phyloP scores from a whole-genome alignment of 2,329 filamentous ascomycete genomes.

The Colletotrichum graminicola region DNA sequence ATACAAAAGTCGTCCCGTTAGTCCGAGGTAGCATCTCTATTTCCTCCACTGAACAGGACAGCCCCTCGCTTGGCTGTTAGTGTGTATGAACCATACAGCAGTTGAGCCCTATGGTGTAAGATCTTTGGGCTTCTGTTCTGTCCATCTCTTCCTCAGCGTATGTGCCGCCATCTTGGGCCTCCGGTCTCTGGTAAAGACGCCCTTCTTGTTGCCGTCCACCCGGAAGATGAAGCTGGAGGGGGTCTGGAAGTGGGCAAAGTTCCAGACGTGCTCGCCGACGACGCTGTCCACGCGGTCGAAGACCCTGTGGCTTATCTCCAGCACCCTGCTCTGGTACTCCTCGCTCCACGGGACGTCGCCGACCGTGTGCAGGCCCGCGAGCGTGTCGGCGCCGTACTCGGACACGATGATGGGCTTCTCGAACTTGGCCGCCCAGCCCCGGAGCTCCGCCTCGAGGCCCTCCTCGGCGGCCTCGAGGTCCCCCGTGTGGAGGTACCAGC shows the following conservation, averaged over 20 bases:
- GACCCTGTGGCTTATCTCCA: neutral
- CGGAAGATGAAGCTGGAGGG: neutral
- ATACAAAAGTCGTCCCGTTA: neutral
- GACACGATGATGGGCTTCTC: slow-evolving; percentile 47
- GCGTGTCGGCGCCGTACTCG: slow-evolving; percentile 48
- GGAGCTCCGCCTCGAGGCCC: neutral
- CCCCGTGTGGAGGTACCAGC: neutral
- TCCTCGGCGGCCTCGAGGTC: neutral
- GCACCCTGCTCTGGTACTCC: slow-evolving; percentile 45
- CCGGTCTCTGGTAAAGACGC: neutral
- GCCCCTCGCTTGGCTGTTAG: neutral
- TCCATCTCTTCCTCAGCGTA: neutral
- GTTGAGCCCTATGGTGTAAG: neutral
- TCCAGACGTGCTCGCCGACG: neutral
- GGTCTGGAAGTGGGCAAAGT: neutral
- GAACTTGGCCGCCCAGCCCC: neutral
- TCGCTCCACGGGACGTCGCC: slow-evolving; percentile 46
- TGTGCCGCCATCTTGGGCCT: neutral
- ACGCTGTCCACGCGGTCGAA: neutral
- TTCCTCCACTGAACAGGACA: neutral
- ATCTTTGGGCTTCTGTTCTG: neutral
- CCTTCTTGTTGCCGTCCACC: neutral
- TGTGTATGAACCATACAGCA: neutral
- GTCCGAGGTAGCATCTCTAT: no score
- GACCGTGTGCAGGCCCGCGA: slow-evolving; percentile 46